Conservation (phyloP, 176 grass and related monocot genomes). For the Secale cereale region DNA sequence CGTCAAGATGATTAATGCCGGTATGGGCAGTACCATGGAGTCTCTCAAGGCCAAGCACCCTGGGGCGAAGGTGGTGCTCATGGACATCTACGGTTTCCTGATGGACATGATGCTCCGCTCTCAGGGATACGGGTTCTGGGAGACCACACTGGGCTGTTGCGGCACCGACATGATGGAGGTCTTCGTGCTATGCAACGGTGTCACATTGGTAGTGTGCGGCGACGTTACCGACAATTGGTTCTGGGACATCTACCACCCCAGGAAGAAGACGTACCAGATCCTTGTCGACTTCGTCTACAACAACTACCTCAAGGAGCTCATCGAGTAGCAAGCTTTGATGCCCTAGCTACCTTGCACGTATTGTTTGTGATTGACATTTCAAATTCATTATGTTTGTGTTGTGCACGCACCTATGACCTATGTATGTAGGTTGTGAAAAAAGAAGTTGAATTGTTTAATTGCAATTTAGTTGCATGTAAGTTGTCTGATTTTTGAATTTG, state of each 20-base stretch:
- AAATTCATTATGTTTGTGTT: too few species aligned
- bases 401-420: too few species aligned
- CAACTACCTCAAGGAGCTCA: slow-evolving; percentile 30
- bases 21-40: slow-evolving; percentile 23
- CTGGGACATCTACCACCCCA: too few species aligned
- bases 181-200: slow-evolving; percentile 58
- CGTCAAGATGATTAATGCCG: slow-evolving; percentile 46
- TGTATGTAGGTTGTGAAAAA: too few species aligned
- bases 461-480: too few species aligned
- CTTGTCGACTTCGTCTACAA: slow-evolving; percentile 50
- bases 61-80: slow-evolving; percentile 28
- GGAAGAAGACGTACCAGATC: neutral
- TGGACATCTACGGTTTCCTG: slow-evolving; percentile 62
- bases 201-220: slow-evolving; percentile 47
- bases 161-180: slow-evolving; percentile 47
- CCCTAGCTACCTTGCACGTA: too few species aligned
- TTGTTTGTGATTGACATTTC: too few species aligned
- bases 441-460: too few species aligned
- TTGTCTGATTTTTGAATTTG: too few species aligned
- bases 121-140: slow-evolving; percentile 47
- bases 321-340: neutral
- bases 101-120: slow-evolving; percentile 66
- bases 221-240: neutral
- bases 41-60: neutral
- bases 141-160: slow-evolving; percentile 16